These are phyloP conservation scores for Nemania sp. DNA, from an alignment of 2,329 filamentous ascomycete species.

Conservation along the genomic window DNA sequence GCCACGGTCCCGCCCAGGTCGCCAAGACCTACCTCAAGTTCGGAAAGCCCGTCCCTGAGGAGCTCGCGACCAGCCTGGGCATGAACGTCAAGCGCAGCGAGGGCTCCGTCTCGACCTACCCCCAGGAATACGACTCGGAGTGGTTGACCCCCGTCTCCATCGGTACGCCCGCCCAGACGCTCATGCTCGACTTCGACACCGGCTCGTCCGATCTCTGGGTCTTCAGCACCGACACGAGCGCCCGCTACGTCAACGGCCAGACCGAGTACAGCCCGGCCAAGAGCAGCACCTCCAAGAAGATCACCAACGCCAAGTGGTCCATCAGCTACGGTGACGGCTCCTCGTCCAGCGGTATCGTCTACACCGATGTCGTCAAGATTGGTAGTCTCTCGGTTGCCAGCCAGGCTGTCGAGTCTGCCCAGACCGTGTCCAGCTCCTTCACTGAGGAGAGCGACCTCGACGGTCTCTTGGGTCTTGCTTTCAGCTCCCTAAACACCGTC, in stretches of 20 bases:
- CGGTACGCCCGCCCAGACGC: slow-evolving; percentile 44
- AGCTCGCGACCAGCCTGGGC: slow-evolving; percentile 33
- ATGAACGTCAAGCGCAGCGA: slow-evolving; percentile 34
- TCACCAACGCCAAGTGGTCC: slow-evolving; percentile 39
- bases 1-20: slow-evolving; percentile 37
- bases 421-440: slow-evolving; percentile 43
- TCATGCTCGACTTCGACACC: slow-evolving; percentile 48
- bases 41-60: slow-evolving; percentile 37
- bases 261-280: slow-evolving; percentile 41
- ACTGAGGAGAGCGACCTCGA: slow-evolving; percentile 41
- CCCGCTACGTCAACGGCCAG: slow-evolving; percentile 40
- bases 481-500: slow-evolving; percentile 46
- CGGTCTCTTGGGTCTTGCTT: slow-evolving; percentile 47
- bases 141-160: slow-evolving; percentile 46
- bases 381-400: slow-evolving; percentile 34
- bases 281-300: slow-evolving; percentile 40
- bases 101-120: slow-evolving; percentile 32
- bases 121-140: slow-evolving; percentile 39
- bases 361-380: slow-evolving; percentile 45
- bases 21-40: slow-evolving; percentile 44
- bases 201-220: slow-evolving; percentile 50
- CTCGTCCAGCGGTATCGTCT: slow-evolving; percentile 49
- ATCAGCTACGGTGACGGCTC: slow-evolving; percentile 46
- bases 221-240: slow-evolving; percentile 41
- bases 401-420: slow-evolving; percentile 47